Evolutionary conservation across 2,329 filamentous ascomycete genomes (phyloP), one percentile per base, ranked within the genome.

Genomic region (Xylariaceae sp.): DNA sequence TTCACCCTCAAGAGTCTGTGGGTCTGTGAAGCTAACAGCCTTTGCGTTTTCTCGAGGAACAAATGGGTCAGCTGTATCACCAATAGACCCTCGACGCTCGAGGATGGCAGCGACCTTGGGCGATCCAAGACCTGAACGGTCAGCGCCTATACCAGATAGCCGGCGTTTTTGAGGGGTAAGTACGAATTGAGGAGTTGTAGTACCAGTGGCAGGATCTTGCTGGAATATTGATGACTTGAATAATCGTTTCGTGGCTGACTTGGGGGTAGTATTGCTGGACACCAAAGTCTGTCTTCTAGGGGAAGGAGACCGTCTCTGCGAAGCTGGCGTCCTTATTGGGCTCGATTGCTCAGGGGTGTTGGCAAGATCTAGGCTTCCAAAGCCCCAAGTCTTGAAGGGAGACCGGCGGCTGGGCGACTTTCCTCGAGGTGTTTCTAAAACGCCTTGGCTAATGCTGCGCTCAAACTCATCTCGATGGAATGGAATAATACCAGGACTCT

Each of bases 51-150:
- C 66, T 19, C 73, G 80, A 37, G 85, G 81, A 31, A 85, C 73
- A 63, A 91, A 91, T 5, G 78, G 73, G 11, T 75, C 74, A 1
- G 85, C 81, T 27, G 80, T 74, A 42, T 91, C 85, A 27, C 86
- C 81, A 56, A 92, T 86, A 1, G 88, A 91, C 45, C 76, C 79
- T 47, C 89, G 81, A 35, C 84, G 81, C 60, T 88, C 86, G 35
- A 91, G 78, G 34, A 91, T 76, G 31, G 83, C 86, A 27, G 86
- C 78, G 51, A 92, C 80, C 50, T 82, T 83, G 4, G 88, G 89
- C 0, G 89, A 92, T 5, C 89, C 88, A 52, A 91, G 78, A 0
- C 88, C 88, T 58, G 79, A 74, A 60, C 81, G 81, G 63, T 89
- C 88, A 58, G 83, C 80, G 27, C 88, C 87, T 57, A 91, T 66